Evolutionary conservation across 306 rosid species (phyloP).

Genomic region (Rubus idaeus): DNA sequence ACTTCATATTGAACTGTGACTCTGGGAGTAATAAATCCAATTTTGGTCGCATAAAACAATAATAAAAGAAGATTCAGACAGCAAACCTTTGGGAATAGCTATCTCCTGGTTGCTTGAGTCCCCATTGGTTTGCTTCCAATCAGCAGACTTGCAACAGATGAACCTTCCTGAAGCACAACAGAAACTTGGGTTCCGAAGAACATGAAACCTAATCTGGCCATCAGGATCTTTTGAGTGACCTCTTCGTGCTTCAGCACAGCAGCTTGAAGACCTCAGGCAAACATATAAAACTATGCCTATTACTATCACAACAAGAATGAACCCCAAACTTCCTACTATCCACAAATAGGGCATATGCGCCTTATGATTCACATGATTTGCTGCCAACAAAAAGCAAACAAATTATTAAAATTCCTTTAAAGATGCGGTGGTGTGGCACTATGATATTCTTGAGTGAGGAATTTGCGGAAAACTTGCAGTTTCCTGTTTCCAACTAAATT

Average conservation of each 20-base stretch:
- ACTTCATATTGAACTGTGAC: slow-evolving; percentile 11
- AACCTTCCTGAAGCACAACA: slow-evolving; percentile 90
- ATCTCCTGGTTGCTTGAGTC: slow-evolving; percentile 59
- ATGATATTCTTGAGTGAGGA: slow-evolving; percentile 1
- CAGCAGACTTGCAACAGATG: slow-evolving; percentile 61
- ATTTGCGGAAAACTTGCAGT: not conserved
- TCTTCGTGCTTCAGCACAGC: slow-evolving; percentile 46
- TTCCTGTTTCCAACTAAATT: not conserved
- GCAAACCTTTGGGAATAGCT: slow-evolving; percentile 71
- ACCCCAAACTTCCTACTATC: slow-evolving; percentile 84
- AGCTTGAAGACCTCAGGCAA: slow-evolving; percentile 58
- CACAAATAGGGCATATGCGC: slow-evolving; percentile 73
- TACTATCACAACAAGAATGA: slow-evolving; percentile 58
- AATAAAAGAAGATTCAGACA: slow-evolving; percentile 13
- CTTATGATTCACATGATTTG: slow-evolving; percentile 48
- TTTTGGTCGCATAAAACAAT: slow-evolving; percentile 5
- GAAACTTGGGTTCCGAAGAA: slow-evolving; percentile 87
- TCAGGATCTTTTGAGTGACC: slow-evolving; percentile 60
- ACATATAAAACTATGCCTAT: slow-evolving; percentile 49
- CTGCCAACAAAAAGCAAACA: slow-evolving; percentile 38
- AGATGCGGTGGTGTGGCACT: slow-evolving; percentile 7
- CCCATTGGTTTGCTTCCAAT: slow-evolving; percentile 59
- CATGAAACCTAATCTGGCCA: slow-evolving; percentile 60
- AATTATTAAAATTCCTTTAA: slow-evolving; percentile 9
- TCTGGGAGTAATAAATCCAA: not conserved